These are phyloP conservation scores for Phytophthora pinifolia DNA, from an alignment of 352 stramenopile species.

Conservation along the genomic window DNA sequence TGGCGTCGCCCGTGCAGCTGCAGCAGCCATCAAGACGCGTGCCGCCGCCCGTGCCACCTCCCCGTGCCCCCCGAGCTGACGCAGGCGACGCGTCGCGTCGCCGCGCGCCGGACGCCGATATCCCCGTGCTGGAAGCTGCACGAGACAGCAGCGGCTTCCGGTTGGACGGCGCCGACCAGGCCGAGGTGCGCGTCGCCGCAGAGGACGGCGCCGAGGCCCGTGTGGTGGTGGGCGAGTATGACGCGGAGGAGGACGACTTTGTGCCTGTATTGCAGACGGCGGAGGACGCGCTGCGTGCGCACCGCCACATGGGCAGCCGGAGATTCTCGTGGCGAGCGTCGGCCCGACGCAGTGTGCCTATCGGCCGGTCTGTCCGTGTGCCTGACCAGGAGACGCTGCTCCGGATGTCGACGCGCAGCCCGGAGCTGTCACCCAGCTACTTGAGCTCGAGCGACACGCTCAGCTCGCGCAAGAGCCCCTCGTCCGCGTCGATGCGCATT, in stretches of 20 bases:
- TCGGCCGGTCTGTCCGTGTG: slow-evolving; percentile 26
- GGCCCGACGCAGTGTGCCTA: slow-evolving; percentile 25
- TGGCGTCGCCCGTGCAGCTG: slow-evolving; percentile 32
- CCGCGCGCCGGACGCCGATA: slow-evolving; percentile 47
- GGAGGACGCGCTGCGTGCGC: slow-evolving; percentile 49
- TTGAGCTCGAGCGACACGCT: slow-evolving; percentile 37
- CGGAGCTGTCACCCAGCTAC: slow-evolving; percentile 38
- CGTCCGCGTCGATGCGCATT: slow-evolving; percentile 31
- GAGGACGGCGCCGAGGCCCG: slow-evolving; percentile 36
- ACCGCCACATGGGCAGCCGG: slow-evolving; percentile 39
- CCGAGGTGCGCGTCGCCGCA: slow-evolving; percentile 24
- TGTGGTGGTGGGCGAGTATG: slow-evolving; percentile 37
- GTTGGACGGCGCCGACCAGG: slow-evolving; percentile 36
- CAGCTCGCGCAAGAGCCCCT: slow-evolving; percentile 33
- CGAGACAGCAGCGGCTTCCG: slow-evolving; percentile 45
- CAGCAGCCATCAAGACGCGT: slow-evolving; percentile 19
- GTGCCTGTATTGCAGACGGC: slow-evolving; percentile 70
- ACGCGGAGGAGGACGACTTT: slow-evolving; percentile 50
- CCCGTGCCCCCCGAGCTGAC: slow-evolving; percentile 14
- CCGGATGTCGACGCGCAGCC: slow-evolving; percentile 46
- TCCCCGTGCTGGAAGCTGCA: slow-evolving; percentile 63
- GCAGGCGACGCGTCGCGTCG: slow-evolving; percentile 8
- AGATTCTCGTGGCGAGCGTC: slow-evolving; percentile 58
- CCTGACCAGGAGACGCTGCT: slow-evolving; percentile 50
- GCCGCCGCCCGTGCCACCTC: slow-evolving; percentile 23